Percentiles rank a stretch among this genome's conserved stretches.
Conservation (phyloP, 2,329 filamentous ascomycete genomes). For the Hymenoscyphus repandus region DNA sequence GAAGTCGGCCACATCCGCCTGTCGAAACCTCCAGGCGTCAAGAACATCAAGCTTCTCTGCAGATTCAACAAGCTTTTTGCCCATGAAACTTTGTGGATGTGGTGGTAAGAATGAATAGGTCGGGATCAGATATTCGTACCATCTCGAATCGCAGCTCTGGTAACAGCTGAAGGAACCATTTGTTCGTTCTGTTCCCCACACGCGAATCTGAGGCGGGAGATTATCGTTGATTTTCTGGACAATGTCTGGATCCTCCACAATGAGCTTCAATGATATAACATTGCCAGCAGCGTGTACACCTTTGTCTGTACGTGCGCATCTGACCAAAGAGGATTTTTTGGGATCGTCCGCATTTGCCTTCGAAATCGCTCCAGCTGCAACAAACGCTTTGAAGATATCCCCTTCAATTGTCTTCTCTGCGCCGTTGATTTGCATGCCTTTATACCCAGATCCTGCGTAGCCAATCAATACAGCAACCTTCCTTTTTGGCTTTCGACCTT, state of each 20-base stretch:
- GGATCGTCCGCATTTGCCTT: slow-evolving; percentile 96
- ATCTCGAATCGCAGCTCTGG: slow-evolving; percentile 87
- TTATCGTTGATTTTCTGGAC: slow-evolving; percentile 86
- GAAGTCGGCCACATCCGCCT: slow-evolving; percentile 74
- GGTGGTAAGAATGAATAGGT: slow-evolving; percentile 90
- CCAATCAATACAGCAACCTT: slow-evolving; percentile 96
- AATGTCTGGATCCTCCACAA: slow-evolving; percentile 84
- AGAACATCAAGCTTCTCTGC: slow-evolving; percentile 69
- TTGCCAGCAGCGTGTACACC: slow-evolving; percentile 95
- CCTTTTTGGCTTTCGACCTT: slow-evolving; percentile 84
- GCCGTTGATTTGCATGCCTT: slow-evolving; percentile 87
- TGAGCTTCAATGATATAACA: slow-evolving; percentile 90
- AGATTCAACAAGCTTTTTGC: slow-evolving; percentile 72
- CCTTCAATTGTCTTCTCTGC: slow-evolving; percentile 91
- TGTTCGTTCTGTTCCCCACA: slow-evolving; percentile 90
- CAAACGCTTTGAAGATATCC: slow-evolving; percentile 87
- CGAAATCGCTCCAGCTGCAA: slow-evolving; percentile 86
- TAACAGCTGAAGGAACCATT: slow-evolving; percentile 93
- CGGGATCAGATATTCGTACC: slow-evolving; percentile 96
- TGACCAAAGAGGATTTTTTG: slow-evolving; percentile 89
- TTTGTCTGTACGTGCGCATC: slow-evolving; percentile 95
- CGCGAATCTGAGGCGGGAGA: slow-evolving; percentile 80
- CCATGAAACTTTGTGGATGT: slow-evolving; percentile 81
- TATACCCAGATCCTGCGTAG: slow-evolving; percentile 94
- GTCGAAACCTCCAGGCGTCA: slow-evolving; percentile 61